These are phyloP conservation scores for Trichoderma sp. DNA, from an alignment of 2,329 filamentous ascomycete genomes.

Conservation along the genomic window DNA sequence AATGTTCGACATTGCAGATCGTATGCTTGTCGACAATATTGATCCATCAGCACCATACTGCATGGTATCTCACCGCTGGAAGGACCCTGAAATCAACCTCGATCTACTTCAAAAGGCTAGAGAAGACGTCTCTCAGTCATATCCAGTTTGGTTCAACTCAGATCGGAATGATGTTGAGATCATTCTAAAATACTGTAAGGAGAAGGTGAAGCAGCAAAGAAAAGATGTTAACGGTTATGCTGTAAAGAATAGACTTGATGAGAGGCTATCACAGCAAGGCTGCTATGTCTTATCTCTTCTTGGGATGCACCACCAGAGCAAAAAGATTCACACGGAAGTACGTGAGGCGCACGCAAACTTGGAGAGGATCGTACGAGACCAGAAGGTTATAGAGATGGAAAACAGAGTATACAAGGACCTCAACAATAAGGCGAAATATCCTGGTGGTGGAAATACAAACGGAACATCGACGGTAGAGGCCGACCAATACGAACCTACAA, in stretches of 20 bases:
- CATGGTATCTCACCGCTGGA: conserved; percentile 20
- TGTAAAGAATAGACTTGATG: background rate
- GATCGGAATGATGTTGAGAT: conserved; percentile 10
- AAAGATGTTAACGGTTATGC: conserved; percentile 8
- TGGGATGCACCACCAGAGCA: conserved; percentile 1
- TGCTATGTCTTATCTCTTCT: conserved; percentile 9
- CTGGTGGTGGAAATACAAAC: background rate
- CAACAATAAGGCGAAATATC: background rate
- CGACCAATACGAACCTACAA: no score
- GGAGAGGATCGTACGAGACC: background rate
- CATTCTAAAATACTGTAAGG: conserved; percentile 8
- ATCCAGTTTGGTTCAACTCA: background rate
- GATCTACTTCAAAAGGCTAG: background rate
- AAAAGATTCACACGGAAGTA: background rate
- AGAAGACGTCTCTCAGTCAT: background rate
- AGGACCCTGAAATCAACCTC: conserved; percentile 11
- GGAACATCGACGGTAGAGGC: background rate
- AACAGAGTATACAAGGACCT: background rate
- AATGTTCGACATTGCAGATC: conserved; percentile 10
- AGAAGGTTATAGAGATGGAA: background rate
- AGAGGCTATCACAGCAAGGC: background rate
- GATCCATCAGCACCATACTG: conserved; percentile 12
- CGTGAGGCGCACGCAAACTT: background rate
- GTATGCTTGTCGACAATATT: conserved; percentile 5
- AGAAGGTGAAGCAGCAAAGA: background rate